Evolutionary conservation across 2,329 filamentous ascomycete species (phyloP), one percentile per base, ranked within the genome.

Genomic region (Cytospora piceae): DNA sequence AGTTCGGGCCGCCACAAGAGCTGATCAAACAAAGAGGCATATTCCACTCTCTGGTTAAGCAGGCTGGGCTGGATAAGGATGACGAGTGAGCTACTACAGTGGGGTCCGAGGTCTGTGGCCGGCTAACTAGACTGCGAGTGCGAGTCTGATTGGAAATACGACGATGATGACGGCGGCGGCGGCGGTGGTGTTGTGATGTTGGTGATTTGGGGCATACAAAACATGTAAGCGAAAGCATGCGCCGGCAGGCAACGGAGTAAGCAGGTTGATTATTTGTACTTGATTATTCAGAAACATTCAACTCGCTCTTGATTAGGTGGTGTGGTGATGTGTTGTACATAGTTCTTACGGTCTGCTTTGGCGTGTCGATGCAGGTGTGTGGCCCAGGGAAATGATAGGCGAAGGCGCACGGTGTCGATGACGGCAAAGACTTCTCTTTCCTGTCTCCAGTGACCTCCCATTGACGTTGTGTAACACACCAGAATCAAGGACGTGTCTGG

Each of bases 1-100:
- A 99, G 77, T 99, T 97, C 77, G 95, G 96, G 77, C 93, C 89
- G 8, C 95, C 95, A 2, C 82, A 87, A 49, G 88, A 90, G 69
- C 82, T 99, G 65, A 86, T 97, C 69, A 87, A 87, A 77, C 84
- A 85, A 73, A 87, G 87, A 74, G 92, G 94, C 2, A 78, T 92
- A 60, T 99, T 99, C 77, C 92, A 95, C 78, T 90, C 94, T 65
- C 82, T 99, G 57, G 95, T 97, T 68, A 94, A 90, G 79, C 94
- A 99, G 80, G 92, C 94, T 4, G 94, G 94, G 51, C 81, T 99
- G 67, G 81, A 84, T 72, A 75, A 82, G 24, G 81, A 83, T n/a
- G 55, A 58, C 78, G 73, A 66, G 63, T 59, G 61, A 68, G 63
- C 61, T 63, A 55, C 32, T 39, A 17, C 27, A 15, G 24, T 12